These are phyloP conservation scores for Suhomyces sp. DNA, from an alignment of 805 yeast species.

Conservation along the genomic window DNA sequence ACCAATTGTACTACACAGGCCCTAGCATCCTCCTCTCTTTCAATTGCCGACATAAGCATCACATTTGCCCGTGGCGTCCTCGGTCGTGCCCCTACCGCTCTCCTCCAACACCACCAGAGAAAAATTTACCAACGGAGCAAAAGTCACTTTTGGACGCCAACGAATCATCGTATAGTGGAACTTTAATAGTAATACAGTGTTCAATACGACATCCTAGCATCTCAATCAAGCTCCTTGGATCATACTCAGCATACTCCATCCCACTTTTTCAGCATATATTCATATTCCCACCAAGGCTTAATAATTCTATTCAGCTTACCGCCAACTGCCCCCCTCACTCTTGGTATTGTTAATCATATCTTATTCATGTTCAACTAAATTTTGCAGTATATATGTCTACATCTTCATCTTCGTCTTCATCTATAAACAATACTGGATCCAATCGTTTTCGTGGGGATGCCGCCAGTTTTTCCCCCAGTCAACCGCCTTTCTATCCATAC, in stretches of 20 bases:
- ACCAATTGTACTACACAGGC: background rate
- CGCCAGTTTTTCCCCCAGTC: constrained; percentile 34
- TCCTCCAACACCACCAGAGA: constrained; percentile 1
- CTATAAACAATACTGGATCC: constrained; percentile 28
- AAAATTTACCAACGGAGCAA: constrained; percentile 2
- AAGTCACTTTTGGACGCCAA: background rate
- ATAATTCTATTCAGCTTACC: background rate
- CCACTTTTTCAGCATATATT: background rate
- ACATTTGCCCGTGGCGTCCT: background rate
- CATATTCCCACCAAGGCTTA: background rate
- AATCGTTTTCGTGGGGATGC: constrained; percentile 40
- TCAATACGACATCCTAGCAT: background rate
- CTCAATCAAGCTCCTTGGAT: background rate
- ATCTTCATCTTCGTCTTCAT: constrained; percentile 19
- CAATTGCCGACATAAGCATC: background rate
- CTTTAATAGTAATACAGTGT: background rate
- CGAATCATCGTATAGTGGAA: background rate
- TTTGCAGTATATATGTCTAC: constrained; percentile 7
- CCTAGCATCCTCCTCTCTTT: background rate
- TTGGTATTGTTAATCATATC: background rate
- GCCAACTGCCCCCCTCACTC: background rate
- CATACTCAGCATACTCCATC: background rate
- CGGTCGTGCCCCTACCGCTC: background rate
- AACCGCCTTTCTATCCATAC: constrained; percentile 7
- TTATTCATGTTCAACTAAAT: constrained; percentile 7